These are phyloP conservation scores for Pseudomonodictys pantanalensis DNA, from an alignment of 495 filamentous ascomycete species.

Conservation along the genomic window DNA sequence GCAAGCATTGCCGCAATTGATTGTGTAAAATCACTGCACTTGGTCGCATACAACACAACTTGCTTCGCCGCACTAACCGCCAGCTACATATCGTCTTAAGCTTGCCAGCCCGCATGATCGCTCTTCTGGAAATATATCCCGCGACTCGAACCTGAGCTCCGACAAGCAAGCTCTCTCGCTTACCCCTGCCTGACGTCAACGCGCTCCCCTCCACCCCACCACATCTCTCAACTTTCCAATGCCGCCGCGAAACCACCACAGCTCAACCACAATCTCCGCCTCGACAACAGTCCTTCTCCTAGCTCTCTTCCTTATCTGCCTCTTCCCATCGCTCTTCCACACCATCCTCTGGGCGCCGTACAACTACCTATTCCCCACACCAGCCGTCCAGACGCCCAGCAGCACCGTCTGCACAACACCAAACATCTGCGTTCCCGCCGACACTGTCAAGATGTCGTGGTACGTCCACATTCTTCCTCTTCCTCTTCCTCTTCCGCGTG, in stretches of 20 bases:
- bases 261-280: conserved; percentile 33
- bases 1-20: neutral
- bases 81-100: no score
- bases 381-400: conserved; percentile 5
- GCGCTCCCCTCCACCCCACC: conserved; percentile 21
- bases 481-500: conserved; percentile 1
- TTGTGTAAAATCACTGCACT: neutral
- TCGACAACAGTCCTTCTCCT: conserved; percentile 48
- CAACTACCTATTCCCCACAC: conserved; percentile 33
- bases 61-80: no score
- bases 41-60: neutral
- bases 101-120: no score
- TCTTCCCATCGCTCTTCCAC: conserved; percentile 58
- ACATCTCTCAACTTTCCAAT: neutral
- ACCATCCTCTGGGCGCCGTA: conserved; percentile 47
- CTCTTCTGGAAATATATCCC: no score
- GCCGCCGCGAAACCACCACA: conserved; percentile 18
- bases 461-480: conserved; percentile 31
- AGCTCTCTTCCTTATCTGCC: conserved; percentile 49
- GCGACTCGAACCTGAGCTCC: no score
- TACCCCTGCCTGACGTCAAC: conserved; percentile 25
- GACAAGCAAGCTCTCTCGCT: no score
- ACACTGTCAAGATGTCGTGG: conserved; percentile 14
- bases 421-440: conserved; percentile 8
- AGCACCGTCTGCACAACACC: conserved; percentile 18